phyloP scores from a whole-genome alignment of 148 eudicot genomes.

The Vaccinium macrocarpon region DNA sequence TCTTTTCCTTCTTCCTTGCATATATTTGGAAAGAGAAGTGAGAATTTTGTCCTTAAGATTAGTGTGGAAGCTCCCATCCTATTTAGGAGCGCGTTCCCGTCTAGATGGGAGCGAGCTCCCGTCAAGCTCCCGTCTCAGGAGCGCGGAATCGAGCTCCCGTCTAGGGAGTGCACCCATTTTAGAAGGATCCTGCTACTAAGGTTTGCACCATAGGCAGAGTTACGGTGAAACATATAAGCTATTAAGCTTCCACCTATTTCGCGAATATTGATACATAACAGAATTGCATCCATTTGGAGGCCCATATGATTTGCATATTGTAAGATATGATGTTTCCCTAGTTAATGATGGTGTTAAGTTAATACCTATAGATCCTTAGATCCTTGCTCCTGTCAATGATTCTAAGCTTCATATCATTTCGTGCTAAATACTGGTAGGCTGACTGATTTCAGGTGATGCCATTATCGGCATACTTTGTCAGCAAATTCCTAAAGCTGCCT shows the following conservation, averaged over 20 bases:
- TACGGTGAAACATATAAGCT: background rate
- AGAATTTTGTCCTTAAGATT: no score
- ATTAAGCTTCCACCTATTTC: background rate
- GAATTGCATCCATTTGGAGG: background rate
- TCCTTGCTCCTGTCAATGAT: background rate
- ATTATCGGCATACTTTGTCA: slow-evolving; percentile 62
- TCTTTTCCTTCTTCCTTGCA: no score
- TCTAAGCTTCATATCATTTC: background rate
- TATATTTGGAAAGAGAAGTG: no score
- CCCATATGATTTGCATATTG: background rate
- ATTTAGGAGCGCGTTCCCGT: no score
- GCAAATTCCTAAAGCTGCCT: slow-evolving; percentile 70
- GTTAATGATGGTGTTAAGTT: background rate
- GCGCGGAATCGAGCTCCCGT: no score
- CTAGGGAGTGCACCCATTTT: no score
- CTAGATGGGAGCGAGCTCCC: no score
- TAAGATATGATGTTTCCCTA: background rate
- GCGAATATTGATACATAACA: background rate
- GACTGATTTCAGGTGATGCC: slow-evolving; percentile 74
- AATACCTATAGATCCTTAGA: background rate
- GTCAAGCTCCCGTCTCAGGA: no score
- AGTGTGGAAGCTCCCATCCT: no score
- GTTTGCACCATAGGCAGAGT: background rate
- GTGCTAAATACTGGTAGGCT: background rate
- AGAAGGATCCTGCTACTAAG: no score